These are phyloP conservation scores for Puccinia hordei DNA, from an alignment of 1,284 basidiomycete genomes.

Conservation along the genomic window DNA sequence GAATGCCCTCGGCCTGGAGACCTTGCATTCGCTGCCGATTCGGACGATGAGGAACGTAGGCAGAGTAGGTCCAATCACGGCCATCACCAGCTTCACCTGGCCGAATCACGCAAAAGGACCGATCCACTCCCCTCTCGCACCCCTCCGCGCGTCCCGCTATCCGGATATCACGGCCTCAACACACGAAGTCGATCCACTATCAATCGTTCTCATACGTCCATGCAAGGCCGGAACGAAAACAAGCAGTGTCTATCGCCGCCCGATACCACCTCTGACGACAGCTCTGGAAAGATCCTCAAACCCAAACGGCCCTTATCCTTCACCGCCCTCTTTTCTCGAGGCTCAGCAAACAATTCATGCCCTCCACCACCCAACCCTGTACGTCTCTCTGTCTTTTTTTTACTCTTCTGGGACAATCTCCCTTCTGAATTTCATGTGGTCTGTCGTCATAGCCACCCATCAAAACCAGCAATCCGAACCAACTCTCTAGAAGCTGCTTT, in stretches of 20 bases:
- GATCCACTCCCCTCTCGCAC: conserved; percentile 14
- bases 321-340: conserved; percentile 42
- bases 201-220: conserved; percentile 6
- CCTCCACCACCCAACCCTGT: neutral
- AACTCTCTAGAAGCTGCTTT: conserved; percentile 2
- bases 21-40: conserved; percentile 49
- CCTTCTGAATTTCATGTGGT: neutral
- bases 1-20: conserved; percentile 7
- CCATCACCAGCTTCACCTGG: neutral
- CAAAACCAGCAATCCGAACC: neutral
- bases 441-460: neutral
- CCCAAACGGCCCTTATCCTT: conserved; percentile 44
- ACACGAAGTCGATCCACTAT: conserved; percentile 36
- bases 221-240: neutral
- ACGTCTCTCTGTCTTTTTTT: neutral
- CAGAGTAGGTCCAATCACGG: neutral
- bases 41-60: conserved; percentile 37
- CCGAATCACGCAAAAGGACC: neutral
- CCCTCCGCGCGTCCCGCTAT: neutral
- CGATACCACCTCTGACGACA: conserved; percentile 9
- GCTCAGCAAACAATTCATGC: neutral
- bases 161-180: conserved; percentile 16
- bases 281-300: conserved; percentile 10
- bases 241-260: neutral
- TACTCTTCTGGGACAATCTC: neutral